Evolutionary conservation across 164 flowering plant genomes (phyloP).

Genomic region (Piper betle): DNA sequence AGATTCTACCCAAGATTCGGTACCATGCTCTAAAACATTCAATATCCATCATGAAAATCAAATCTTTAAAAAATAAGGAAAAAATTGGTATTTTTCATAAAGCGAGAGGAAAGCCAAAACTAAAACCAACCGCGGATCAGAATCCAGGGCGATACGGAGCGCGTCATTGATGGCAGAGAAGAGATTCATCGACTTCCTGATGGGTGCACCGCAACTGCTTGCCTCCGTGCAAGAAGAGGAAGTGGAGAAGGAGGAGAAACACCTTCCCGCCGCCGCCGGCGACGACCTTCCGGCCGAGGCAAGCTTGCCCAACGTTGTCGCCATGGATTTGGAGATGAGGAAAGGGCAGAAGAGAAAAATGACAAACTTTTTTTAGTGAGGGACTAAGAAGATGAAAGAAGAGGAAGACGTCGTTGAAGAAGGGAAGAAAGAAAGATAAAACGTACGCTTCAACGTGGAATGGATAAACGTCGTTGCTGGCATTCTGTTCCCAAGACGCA

Average conservation of each 20-base stretch:
- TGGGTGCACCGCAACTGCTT: not conserved
- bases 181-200: constrained; percentile 15
- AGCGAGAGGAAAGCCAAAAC: not conserved
- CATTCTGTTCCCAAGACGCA: too few relatives aligned
- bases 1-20: too few relatives aligned
- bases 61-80: too few relatives aligned
- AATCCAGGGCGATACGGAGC: constrained; percentile 21
- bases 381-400: too few relatives aligned
- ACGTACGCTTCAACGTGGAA: too few relatives aligned
- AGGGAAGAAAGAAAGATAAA: too few relatives aligned
- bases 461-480: too few relatives aligned
- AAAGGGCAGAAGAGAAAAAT: not conserved
- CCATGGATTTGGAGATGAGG: not conserved
- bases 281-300: not conserved
- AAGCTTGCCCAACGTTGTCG: constrained; percentile 1
- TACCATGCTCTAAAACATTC: too few relatives aligned
- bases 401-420: too few relatives aligned
- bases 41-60: too few relatives aligned
- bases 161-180: constrained; percentile 31
- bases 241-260: not conserved
- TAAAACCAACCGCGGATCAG: constrained; percentile 24
- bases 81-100: not conserved
- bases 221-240: not conserved
- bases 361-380: too few relatives aligned
- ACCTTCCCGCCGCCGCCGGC: not conserved